phyloP scores from a whole-genome alignment of 768 basidiomycete genomes.

The Pleurotus salmoneostramineus region DNA sequence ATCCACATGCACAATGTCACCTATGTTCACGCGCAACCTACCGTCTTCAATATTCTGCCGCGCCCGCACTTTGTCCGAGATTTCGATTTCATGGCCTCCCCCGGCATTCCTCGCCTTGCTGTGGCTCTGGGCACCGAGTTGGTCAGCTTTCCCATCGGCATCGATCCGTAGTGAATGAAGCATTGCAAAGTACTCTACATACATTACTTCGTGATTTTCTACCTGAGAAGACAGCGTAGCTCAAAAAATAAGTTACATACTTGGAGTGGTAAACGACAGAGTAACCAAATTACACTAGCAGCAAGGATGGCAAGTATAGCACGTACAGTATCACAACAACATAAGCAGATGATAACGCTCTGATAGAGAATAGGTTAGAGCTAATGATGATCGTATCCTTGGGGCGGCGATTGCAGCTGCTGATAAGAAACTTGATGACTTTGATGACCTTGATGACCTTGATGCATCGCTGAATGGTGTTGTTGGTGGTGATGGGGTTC shows the following conservation, averaged over 20 bases:
- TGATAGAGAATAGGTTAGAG: neutral
- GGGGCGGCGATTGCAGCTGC: slow-evolving; percentile 1
- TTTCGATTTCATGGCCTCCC: slow-evolving; percentile 69
- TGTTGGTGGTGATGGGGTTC: slow-evolving; percentile 9
- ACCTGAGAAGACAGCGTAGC: neutral
- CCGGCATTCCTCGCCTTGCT: slow-evolving; percentile 62
- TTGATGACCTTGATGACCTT: slow-evolving; percentile 3
- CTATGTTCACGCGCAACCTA: slow-evolving; percentile 63
- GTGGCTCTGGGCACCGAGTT: slow-evolving; percentile 61
- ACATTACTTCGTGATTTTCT: neutral
- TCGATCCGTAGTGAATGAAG: slow-evolving; percentile 38
- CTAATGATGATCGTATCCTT: slow-evolving; percentile 7
- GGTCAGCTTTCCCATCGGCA: slow-evolving; percentile 59
- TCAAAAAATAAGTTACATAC: neutral
- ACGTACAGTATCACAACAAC: neutral
- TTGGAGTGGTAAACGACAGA: neutral
- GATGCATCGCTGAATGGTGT: neutral
- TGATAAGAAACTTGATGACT: slow-evolving; percentile 7
- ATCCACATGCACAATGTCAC: slow-evolving; percentile 68
- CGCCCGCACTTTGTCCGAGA: slow-evolving; percentile 66
- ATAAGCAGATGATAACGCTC: neutral
- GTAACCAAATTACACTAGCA: neutral
- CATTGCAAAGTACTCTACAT: neutral
- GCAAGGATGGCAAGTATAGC: neutral
- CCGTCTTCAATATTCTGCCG: slow-evolving; percentile 50